These are phyloP conservation scores for Geopyxis carbonaria DNA, from an alignment of 495 filamentous ascomycete genomes.

Conservation along the genomic window DNA sequence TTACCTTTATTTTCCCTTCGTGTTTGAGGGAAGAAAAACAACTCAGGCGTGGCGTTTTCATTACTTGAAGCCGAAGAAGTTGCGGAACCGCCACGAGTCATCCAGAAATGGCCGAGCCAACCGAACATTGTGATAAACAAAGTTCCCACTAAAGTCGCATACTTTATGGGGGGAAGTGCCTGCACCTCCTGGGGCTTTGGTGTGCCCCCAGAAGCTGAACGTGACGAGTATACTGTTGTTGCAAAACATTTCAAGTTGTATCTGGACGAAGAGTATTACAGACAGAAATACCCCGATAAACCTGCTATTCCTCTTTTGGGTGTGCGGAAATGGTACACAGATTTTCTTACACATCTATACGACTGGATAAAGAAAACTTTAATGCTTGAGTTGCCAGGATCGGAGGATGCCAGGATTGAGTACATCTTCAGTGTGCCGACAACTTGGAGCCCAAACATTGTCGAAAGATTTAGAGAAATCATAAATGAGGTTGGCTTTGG, in stretches of 20 bases:
- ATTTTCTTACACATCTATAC: not conserved
- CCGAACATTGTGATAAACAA: not conserved
- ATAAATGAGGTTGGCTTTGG: not conserved
- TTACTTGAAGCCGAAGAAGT: not conserved
- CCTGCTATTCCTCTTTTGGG: no score
- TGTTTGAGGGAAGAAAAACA: no score
- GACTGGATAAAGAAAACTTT: slow-evolving; percentile 1
- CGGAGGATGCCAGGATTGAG: not conserved
- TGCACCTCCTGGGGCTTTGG: not conserved
- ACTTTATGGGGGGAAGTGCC: not conserved
- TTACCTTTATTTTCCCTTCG: no score
- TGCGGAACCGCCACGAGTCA: not conserved
- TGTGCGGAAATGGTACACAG: not conserved
- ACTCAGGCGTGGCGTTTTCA: slow-evolving; percentile 1
- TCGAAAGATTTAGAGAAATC: not conserved
- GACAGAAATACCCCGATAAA: no score
- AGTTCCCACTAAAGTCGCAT: not conserved
- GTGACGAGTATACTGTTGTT: not conserved
- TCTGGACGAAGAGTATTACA: no score
- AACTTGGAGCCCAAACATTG: not conserved
- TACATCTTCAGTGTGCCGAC: slow-evolving; percentile 3
- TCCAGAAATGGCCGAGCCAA: not conserved
- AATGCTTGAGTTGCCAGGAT: no score
- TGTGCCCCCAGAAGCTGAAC: not conserved
- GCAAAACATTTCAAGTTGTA: not conserved